A percentile compares a stretch with the other conserved stretches of the same genome.
Conservation (phyloP, 2,329 filamentous ascomycete genomes). For the Fusarium odoratissimum region DNA sequence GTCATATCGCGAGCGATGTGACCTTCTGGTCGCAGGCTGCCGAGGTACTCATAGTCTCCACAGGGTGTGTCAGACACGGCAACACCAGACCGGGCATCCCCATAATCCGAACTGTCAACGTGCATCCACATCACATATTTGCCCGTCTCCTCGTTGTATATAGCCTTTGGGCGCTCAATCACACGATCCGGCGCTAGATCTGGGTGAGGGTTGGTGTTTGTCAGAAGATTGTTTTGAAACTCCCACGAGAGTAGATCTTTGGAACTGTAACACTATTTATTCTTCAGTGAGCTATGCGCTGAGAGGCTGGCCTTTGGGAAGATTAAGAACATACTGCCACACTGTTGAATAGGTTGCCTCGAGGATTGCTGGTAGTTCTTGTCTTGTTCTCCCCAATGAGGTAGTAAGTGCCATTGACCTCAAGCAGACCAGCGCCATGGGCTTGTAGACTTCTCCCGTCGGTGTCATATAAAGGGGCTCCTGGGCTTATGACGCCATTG, state of each 20-base stretch:
- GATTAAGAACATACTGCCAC: neutral
- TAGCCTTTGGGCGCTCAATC: conserved; percentile 66
- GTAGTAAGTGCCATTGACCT: neutral
- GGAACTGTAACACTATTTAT: neutral
- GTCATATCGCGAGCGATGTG: neutral
- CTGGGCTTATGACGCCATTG: neutral
- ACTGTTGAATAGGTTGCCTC: neutral
- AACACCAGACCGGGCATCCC: conserved; percentile 73
- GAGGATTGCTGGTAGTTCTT: neutral
- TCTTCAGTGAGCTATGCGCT: neutral
- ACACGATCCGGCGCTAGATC: neutral
- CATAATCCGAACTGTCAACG: conserved; percentile 71
- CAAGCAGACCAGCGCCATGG: neutral
- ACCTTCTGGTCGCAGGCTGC: neutral
- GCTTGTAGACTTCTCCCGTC: neutral
- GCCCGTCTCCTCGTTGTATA: conserved; percentile 70
- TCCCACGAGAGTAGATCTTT: neutral
- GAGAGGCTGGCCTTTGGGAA: neutral
- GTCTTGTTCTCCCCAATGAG: neutral
- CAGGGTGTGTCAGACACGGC: conserved; percentile 49
- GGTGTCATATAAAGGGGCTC: neutral
- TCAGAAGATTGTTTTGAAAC: neutral
- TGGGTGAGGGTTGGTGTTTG: neutral
- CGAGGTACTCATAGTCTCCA: neutral
- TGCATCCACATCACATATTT: conserved; percentile 77